Evolutionary conservation across 164 flowering plant species (phyloP).

Genomic region (Saururus chinensis): DNA sequence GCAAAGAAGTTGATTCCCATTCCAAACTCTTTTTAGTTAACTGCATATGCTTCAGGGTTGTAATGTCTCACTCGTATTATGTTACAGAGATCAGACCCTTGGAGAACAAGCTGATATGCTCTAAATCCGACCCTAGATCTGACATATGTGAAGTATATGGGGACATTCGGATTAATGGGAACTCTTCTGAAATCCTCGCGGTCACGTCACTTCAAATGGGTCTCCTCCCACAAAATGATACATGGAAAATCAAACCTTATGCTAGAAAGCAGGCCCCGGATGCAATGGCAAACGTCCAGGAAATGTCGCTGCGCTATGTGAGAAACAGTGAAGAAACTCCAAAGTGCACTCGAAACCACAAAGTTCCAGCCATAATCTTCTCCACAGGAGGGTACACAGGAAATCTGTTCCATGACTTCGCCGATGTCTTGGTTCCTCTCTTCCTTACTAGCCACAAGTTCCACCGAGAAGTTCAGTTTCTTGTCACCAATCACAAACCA

Average conservation of each 20-base stretch:
- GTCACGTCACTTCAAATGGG: conserved; percentile 10
- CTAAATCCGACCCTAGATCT: conserved; percentile 16
- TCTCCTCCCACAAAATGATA: conserved; percentile 9
- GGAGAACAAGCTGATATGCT: conserved; percentile 22
- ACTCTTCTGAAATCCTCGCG: conserved; percentile 36
- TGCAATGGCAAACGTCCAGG: conserved; percentile 28
- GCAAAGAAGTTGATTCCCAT: too few species aligned
- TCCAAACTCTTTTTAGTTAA: too few species aligned
- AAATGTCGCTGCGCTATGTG: conserved; percentile 22
- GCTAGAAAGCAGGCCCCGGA: conserved; percentile 36
- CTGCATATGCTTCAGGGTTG: too few species aligned
- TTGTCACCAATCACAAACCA: conserved; percentile 22
- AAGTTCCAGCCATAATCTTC: conserved; percentile 53
- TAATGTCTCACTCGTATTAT: too few species aligned
- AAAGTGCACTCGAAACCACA: conserved; percentile 33
- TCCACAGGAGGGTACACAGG: conserved; percentile 63
- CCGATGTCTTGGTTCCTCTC: conserved; percentile 58
- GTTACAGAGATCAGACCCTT: neutral
- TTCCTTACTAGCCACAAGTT: conserved; percentile 33
- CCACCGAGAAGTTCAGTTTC: conserved; percentile 54
- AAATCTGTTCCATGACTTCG: conserved; percentile 67
- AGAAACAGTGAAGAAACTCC: neutral
- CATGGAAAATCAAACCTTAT: conserved; percentile 57
- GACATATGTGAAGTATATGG: conserved; percentile 45
- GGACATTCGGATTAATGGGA: conserved; percentile 45